phyloP scores from a whole-genome alignment of 768 basidiomycete species.

The Russula ochroleuca region DNA sequence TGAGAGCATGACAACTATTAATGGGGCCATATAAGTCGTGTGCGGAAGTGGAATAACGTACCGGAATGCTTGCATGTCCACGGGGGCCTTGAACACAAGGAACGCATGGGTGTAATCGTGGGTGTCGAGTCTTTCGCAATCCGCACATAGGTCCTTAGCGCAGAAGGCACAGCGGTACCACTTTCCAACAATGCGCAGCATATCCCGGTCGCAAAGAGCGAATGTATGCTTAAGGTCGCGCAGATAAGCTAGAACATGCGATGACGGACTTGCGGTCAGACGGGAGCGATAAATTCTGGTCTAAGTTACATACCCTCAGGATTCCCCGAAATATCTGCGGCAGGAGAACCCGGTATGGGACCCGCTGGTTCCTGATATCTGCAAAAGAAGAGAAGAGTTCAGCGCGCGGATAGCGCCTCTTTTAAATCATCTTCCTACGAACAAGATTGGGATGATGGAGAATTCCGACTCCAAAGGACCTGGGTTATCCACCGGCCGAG shows the following conservation, averaged over 20 bases:
- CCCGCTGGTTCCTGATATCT: constrained; percentile 68
- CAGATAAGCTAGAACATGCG: constrained; percentile 53
- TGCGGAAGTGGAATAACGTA: constrained; percentile 37
- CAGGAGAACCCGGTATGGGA: constrained; percentile 37
- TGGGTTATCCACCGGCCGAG: constrained; percentile 59
- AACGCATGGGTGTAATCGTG: constrained; percentile 83
- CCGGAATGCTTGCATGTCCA: constrained; percentile 74
- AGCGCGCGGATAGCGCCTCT: background rate
- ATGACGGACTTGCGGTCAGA: background rate
- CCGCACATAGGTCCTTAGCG: constrained; percentile 78
- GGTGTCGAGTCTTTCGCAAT: constrained; percentile 74
- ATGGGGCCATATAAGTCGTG: constrained; percentile 10
- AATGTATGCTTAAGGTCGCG: constrained; percentile 52
- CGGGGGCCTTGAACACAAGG: constrained; percentile 80
- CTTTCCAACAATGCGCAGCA: constrained; percentile 73
- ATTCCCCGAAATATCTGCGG: constrained; percentile 38
- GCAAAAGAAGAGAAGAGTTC: background rate
- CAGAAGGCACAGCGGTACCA: constrained; percentile 94
- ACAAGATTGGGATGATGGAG: constrained; percentile 72
- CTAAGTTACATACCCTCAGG: constrained; percentile 49
- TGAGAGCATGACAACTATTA: background rate
- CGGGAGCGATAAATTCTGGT: background rate
- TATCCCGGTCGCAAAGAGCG: constrained; percentile 84
- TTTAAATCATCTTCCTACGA: constrained; percentile 29
- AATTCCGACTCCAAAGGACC: constrained; percentile 48